Base-by-base conservation (phyloP, 257 asterid genomes). In the Henckelia pumila region DNA sequence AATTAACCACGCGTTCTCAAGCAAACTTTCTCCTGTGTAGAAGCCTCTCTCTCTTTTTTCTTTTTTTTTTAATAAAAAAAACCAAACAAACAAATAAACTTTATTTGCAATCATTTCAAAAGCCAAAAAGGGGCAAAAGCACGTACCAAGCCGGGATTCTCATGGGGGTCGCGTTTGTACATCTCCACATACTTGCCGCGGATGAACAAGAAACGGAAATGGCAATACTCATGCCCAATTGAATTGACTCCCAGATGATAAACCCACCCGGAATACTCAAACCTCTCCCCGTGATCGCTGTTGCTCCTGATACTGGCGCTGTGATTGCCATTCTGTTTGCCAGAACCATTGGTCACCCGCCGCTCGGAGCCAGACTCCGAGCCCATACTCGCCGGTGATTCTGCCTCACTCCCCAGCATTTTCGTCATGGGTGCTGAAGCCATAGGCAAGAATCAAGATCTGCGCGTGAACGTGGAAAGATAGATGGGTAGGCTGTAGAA, bases 231-330 rank as follows among this genome's bases (percentile, higher is more conserved):
- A 52, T 71, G 96, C 21, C 96, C 96, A 64, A 89, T 81, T 61
- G 90, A 81, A 77, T 85, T 89, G 21, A 83, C 85, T 17, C 96
- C 96, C 37, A 89, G 74, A 70, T 89, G 96, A 71, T 83, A 89
- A 44, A 89, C 87, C 92, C 95, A 89, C 4, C 96, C 95, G 68
- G 80, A 89, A 68, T 72, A 86, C 80, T 86, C 92, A 52, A 83
- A 76, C 71, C 75, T 71, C 63, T 79, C 80, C 55, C 78, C 59
- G 22, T 35, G 63, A 56, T 63, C 59, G 68, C 73, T 68, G 70
- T 56, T 49, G 78, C 78, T 79, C 6, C 73, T 68, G 74, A 33
- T 71, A 78, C 30, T 23, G 60, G 71, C 16, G 64, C 56, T 67
- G 7, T 13, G 30, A 2, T 47, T 16, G 6, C 63, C 78, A 33